phyloP scores from a whole-genome alignment of 371 early-diverging fungal genomes.

The Umbelopsis sp. region DNA sequence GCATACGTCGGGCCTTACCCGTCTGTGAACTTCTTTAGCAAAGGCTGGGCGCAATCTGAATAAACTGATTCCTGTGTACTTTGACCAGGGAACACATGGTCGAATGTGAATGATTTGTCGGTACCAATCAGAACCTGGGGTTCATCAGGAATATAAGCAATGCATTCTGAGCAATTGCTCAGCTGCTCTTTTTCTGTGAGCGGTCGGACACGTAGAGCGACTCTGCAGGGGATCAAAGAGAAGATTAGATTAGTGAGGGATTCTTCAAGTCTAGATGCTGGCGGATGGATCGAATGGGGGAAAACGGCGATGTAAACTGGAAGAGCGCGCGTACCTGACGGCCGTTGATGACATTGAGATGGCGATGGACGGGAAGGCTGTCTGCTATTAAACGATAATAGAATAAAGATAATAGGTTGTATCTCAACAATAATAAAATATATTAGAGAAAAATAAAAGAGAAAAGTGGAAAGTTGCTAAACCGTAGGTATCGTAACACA shows the following conservation, averaged over 20 bases:
- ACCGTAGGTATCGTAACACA: slow-evolving; percentile 7
- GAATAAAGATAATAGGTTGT: not conserved
- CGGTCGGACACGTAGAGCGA: slow-evolving; percentile 84
- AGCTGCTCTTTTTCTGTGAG: slow-evolving; percentile 75
- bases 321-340: slow-evolving; percentile 4
- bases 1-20: slow-evolving; percentile 65
- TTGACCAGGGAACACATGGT: slow-evolving; percentile 82
- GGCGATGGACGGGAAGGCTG: not conserved
- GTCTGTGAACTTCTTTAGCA: slow-evolving; percentile 84
- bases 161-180: slow-evolving; percentile 72
- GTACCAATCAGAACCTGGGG: slow-evolving; percentile 69
- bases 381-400: not conserved
- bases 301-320: not conserved
- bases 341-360: slow-evolving; percentile 14
- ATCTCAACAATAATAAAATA: not conserved
- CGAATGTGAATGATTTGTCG: slow-evolving; percentile 83
- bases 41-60: slow-evolving; percentile 65
- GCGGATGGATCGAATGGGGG: not conserved
- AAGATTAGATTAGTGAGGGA: not conserved
- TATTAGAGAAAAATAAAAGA: slow-evolving; percentile 12
- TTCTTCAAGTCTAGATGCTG: not conserved
- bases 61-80: slow-evolving; percentile 74
- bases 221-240: slow-evolving; percentile 47
- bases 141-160: slow-evolving; percentile 68
- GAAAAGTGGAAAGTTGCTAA: not conserved